These are phyloP conservation scores for Corylus americana DNA, from an alignment of 306 rosid species.

Conservation along the genomic window DNA sequence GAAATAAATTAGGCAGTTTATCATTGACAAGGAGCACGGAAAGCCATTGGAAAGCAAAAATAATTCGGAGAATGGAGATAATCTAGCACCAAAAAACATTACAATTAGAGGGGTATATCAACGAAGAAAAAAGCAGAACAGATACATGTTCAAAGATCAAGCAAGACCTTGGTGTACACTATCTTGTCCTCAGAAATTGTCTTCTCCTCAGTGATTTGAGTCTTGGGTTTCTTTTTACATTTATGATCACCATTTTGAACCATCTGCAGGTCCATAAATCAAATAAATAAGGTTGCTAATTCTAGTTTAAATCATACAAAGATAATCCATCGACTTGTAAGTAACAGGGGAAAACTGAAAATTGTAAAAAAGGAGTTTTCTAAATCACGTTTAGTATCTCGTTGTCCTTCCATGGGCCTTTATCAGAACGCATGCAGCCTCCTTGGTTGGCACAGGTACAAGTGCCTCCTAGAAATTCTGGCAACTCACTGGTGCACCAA, in stretches of 20 bases:
- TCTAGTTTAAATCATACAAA: not conserved
- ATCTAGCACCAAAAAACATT: not conserved
- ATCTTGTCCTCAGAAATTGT: conserved; percentile 42
- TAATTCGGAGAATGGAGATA: conserved; percentile 4
- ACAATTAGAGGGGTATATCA: conserved; percentile 15
- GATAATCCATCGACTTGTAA: conserved; percentile 1
- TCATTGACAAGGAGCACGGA: conserved; percentile 17
- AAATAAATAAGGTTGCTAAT: conserved; percentile 15
- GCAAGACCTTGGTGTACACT: conserved; percentile 32
- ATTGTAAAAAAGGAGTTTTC: not conserved
- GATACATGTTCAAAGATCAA: conserved; percentile 21
- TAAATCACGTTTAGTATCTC: conserved; percentile 53
- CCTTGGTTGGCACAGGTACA: conserved; percentile 84
- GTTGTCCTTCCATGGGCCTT: conserved; percentile 90
- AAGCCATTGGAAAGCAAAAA: conserved; percentile 8
- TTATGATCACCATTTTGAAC: conserved; percentile 76
- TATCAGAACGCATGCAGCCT: conserved; percentile 88
- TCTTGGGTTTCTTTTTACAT: conserved; percentile 44
- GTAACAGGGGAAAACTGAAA: conserved; percentile 5
- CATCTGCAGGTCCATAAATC: conserved; percentile 56
- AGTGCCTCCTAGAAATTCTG: conserved; percentile 83
- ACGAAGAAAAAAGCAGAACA: conserved; percentile 4
- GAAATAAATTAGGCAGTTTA: conserved; percentile 18
- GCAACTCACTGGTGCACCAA: conserved; percentile 72
- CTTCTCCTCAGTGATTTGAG: conserved; percentile 39